Percentiles rank a stretch among this genome's conserved stretches.
phyloP scores from a whole-genome alignment of 2,329 filamentous ascomycete genomes.

The Rutstroemia sydowiana region DNA sequence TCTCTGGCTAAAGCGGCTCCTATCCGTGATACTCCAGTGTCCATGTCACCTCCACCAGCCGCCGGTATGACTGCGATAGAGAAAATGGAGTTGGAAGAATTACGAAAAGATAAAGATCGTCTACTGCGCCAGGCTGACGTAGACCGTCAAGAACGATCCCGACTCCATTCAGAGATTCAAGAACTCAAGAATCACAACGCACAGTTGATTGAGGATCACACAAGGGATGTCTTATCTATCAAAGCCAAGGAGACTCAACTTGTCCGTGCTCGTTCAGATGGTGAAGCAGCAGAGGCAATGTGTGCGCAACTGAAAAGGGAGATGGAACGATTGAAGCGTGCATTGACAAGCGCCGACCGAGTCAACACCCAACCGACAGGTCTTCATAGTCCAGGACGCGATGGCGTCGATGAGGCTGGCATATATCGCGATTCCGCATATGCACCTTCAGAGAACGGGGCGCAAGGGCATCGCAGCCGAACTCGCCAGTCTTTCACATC shows the following conservation, averaged over 20 bases:
- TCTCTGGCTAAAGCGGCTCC: constrained; percentile 65
- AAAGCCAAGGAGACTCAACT: constrained; percentile 98
- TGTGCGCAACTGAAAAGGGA: constrained; percentile 81
- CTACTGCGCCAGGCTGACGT: constrained; percentile 71
- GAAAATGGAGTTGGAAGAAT: constrained; percentile 83
- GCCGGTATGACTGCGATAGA: constrained; percentile 72
- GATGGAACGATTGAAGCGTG: constrained; percentile 87
- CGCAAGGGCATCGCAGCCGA: constrained; percentile 21
- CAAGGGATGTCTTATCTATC: constrained; percentile 87
- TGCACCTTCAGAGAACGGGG: constrained; percentile 17
- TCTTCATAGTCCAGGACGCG: constrained; percentile 35
- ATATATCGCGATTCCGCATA: constrained; percentile 47
- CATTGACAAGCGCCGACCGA: constrained; percentile 57
- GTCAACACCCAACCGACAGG: constrained; percentile 28
- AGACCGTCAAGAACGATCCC: constrained; percentile 71
- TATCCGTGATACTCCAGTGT: constrained; percentile 41
- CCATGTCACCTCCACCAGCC: constrained; percentile 49
- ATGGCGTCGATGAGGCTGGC: constrained; percentile 50
- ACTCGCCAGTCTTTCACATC: constrained; percentile 52
- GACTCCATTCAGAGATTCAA: constrained; percentile 77
- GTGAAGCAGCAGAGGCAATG: constrained; percentile 78
- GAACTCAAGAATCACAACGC: constrained; percentile 97
- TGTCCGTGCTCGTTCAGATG: constrained; percentile 83
- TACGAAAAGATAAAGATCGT: constrained; percentile 75
- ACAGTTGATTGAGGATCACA: constrained; percentile 93